Evolutionary conservation across 2,329 filamentous ascomycete genomes (phyloP), one percentile per base, ranked within the genome.

Genomic region (Talaromyces funiculosus): DNA sequence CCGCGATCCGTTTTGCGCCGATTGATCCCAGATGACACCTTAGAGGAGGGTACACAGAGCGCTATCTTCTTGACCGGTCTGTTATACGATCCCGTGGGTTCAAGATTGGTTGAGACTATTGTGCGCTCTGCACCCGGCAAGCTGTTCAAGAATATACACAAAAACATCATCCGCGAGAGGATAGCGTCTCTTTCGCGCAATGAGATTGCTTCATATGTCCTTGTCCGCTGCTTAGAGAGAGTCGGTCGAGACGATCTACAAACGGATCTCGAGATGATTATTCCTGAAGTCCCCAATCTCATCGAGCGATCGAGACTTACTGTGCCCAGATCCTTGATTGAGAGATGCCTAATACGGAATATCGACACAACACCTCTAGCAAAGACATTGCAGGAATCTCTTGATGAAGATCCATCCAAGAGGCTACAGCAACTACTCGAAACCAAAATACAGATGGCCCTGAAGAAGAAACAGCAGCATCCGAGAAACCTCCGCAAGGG

Each of bases 51-150:
- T 16, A 85, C 85, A 1, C 89, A 90, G 35, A 88, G 87, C 53
- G 89, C 90, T 3, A 83, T 85, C 16, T 96, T 97, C 71, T 83
- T 97, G 71, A 92, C 90, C 68, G 87, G 89, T 60, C 84, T 97
- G 71, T 81, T 97, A 26, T 97, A 97, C 74, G 92, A 97, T 70
- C 82, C 89, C 1, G 87, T 97, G 56, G 94, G 94, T 16, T 97
- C 93, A 3, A 88, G 93, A 47, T 81, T 99, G 1, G 81, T 97
- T 22, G 94, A 99, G 77, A 90, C 88, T 0, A 87, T 99, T 64
- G 84, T 97, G 64, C 84, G 86, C 26, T 83, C 89, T 70, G 86
- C 88, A 16, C 92, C 94, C 0, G 92, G 90, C 45, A 96, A 94
- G 75, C 77, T 92, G 35, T 99, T 97, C 84, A 97, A 96, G 75